Base-by-base conservation (phyloP, 108 stramenopile species). In the Pseudonitzschia delicatissima region DNA sequence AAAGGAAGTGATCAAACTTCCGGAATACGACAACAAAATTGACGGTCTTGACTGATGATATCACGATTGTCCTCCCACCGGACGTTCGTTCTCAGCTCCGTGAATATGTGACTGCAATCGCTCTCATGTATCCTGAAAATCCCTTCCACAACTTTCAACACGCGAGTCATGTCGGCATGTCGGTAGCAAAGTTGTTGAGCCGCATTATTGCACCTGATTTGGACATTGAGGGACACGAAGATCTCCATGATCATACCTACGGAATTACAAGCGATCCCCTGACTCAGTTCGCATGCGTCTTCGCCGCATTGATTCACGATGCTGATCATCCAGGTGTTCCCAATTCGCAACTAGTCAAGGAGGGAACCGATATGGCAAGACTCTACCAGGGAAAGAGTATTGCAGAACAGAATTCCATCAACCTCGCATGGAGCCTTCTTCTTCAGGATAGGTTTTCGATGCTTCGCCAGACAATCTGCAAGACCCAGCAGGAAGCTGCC, bases 291-390 rank as follows among this genome's bases (percentile, higher is more conserved):
- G 72, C 78, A 4, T 64, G 79, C 11, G 73, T 83, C 1, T 80
- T 83, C 51, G 52, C 82, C 15, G 78, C 82, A 4, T 74, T 83
- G 50, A 77, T 83, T 25, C 82, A 83, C 61, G 82, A 83, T 66
- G 82, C 77, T 29, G 82, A 83, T 57, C 82, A 83, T 33, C 45
- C 62, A 51, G 82, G 82, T 12, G 73, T 83, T 4, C 50, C 76
- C 7, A 83, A 83, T 57, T 62, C 72, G 13, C 78, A 76, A 45
- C 75, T 83, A 17, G 72, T 68, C 42, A 77, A 74, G 70, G 79
- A 83, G 37, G 47, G 52, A 3, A 53, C 72, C 35, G 57, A 73
- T 13, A 45, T 80, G 1, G 63, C 76, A 17, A 40, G 44, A 13
- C 28, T 67, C 45, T 77, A 66, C 64, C 39, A 80, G 39, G 58